Conservation (phyloP, 768 basidiomycete genomes). For the Suillus subluteus region DNA sequence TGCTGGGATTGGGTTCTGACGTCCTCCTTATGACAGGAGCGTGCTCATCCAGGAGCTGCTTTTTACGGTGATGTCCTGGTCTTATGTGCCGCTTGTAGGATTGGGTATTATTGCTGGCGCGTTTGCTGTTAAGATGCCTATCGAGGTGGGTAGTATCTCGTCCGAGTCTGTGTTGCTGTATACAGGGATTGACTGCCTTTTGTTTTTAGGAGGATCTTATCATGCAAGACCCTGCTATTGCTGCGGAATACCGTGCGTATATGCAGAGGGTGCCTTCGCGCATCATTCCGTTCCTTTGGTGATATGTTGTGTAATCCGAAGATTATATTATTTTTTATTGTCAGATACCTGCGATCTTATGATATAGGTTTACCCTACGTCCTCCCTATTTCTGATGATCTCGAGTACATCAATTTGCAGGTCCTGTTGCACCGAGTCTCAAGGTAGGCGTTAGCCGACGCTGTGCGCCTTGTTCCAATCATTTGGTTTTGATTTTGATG, state of each 20-base stretch:
- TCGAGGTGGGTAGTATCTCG: constrained; percentile 32
- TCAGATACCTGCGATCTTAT: background rate
- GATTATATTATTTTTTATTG: background rate
- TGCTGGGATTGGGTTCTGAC: background rate
- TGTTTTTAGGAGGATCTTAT: constrained; percentile 32
- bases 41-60: background rate
- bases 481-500: too few relatives aligned
- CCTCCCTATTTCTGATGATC: background rate
- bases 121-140: constrained; percentile 37
- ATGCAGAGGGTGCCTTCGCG: constrained; percentile 32
- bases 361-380: background rate
- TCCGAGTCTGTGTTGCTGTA: background rate
- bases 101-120: constrained; percentile 25
- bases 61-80: constrained; percentile 26
- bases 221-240: constrained; percentile 27
- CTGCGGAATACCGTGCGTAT: constrained; percentile 33
- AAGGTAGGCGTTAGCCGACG: too few relatives aligned
- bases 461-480: too few relatives aligned
- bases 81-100: constrained; percentile 37
- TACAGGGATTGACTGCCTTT: background rate
- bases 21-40: background rate
- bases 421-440: background rate
- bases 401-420: background rate
- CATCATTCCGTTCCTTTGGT: constrained; percentile 37
- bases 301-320: constrained; percentile 6